Evolutionary conservation across 805 yeast genomes (phyloP).

Genomic region (Wickerhamiella lipophila): DNA sequence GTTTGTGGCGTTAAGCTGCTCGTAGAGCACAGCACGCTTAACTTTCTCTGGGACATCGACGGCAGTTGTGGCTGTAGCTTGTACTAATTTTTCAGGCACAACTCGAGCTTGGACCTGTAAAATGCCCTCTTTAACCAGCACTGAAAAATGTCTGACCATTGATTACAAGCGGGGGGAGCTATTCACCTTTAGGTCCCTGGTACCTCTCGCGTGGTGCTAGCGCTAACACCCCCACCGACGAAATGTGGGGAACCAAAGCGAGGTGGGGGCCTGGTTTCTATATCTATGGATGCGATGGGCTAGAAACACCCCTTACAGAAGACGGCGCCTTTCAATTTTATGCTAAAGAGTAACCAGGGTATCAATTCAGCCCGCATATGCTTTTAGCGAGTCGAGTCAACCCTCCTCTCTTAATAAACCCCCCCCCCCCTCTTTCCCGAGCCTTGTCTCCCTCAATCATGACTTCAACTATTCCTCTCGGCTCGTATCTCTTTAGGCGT

Average conservation of each 20-base stretch:
- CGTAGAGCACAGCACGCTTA: slow-evolving; percentile 14
- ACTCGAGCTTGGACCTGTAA: slow-evolving; percentile 1
- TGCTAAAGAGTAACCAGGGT: no score
- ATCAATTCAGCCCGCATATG: no score
- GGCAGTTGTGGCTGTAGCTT: neutral
- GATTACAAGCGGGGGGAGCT: neutral
- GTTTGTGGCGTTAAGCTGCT: slow-evolving; percentile 16
- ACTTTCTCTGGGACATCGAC: neutral
- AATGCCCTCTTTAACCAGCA: neutral
- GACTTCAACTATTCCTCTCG: slow-evolving; percentile 17
- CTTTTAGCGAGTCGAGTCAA: neutral
- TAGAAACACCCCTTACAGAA: no score
- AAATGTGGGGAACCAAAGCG: neutral
- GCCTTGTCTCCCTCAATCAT: neutral
- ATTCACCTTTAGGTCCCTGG: neutral
- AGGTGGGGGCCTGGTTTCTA: no score
- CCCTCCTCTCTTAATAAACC: neutral
- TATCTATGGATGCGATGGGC: no score
- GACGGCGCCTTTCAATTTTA: no score
- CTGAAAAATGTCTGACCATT: slow-evolving; percentile 12
- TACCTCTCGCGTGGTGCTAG: no score
- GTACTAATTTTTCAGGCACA: slow-evolving; percentile 6
- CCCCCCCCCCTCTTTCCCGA: neutral
- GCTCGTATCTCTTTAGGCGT: slow-evolving; percentile 27
- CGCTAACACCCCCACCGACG: neutral